phyloP scores from a whole-genome alignment of 2,329 filamentous ascomycete species.

The Paecilomyces fulvus region DNA sequence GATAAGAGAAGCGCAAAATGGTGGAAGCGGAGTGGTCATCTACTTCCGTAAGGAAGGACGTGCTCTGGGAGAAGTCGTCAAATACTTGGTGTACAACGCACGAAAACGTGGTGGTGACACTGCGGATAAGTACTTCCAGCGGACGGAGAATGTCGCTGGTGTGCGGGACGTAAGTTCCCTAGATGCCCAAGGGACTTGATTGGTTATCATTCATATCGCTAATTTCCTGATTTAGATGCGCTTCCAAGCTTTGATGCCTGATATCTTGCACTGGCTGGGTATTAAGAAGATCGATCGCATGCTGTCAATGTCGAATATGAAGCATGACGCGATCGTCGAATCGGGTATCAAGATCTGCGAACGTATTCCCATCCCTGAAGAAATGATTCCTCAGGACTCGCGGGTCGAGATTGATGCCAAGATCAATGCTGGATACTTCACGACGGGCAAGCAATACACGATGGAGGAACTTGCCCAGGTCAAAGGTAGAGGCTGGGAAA shows the following conservation, averaged over 20 bases:
- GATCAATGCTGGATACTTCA: conserved; percentile 85
- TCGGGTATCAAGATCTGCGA: conserved; percentile 66
- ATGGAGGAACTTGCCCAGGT: conserved; percentile 78
- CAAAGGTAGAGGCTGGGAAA: conserved; percentile 86
- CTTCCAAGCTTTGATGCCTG: conserved; percentile 96
- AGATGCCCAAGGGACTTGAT: conserved; percentile 17
- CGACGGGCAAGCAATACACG: conserved; percentile 81
- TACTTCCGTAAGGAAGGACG: conserved; percentile 98
- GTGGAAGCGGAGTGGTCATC: conserved; percentile 89
- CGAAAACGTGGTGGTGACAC: conserved; percentile 35
- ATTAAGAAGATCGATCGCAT: conserved; percentile 98
- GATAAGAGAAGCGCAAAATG: conserved; percentile 91
- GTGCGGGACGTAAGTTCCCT: conserved; percentile 57
- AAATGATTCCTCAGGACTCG: conserved; percentile 89
- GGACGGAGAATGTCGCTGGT: conserved; percentile 96
- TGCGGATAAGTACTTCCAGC: conserved; percentile 65
- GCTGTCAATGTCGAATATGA: conserved; percentile 91
- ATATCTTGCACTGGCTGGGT: conserved; percentile 94
- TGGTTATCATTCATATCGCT: conserved; percentile 2
- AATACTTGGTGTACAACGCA: conserved; percentile 61
- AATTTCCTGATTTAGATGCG: conserved; percentile 56
- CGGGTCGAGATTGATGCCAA: conserved; percentile 98
- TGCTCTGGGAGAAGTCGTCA: conserved; percentile 89
- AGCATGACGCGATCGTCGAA: conserved; percentile 44
- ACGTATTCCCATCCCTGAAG: conserved; percentile 82